Evolutionary conservation across 2,329 filamentous ascomycete species (phyloP).

Genomic region (Cytospora piceicola): DNA sequence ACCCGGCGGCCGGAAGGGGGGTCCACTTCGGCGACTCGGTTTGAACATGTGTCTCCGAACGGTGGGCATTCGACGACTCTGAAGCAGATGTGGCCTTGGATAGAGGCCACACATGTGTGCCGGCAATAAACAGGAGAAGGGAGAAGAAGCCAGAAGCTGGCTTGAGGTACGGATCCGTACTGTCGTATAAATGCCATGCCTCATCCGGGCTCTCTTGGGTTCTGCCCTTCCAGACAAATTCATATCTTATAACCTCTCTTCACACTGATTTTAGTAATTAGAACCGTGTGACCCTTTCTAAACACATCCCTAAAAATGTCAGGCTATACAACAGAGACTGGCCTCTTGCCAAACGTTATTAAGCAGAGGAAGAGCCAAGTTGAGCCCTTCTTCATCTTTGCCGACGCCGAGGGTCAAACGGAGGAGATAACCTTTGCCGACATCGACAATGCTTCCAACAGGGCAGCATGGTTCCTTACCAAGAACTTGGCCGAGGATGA

Average conservation of each 20-base stretch:
- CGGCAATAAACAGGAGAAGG: neutral
- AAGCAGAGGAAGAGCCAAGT: slow-evolving; percentile 8
- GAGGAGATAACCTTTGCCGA: slow-evolving; percentile 31
- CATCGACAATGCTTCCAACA: slow-evolving; percentile 33
- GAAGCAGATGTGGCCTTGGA: neutral
- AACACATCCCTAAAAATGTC: neutral
- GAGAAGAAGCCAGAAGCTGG: neutral
- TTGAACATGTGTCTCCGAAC: slow-evolving; percentile 4
- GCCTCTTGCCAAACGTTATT: slow-evolving; percentile 24
- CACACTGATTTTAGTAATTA: neutral
- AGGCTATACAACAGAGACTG: slow-evolving; percentile 21
- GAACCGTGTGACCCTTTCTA: neutral
- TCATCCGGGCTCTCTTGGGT: neutral
- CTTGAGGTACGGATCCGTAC: neutral
- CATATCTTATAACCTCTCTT: neutral
- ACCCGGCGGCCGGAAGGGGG: neutral
- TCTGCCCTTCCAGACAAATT: neutral
- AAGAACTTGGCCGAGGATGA: slow-evolving; percentile 25
- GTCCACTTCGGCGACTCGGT: slow-evolving; percentile 14
- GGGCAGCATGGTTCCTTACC: slow-evolving; percentile 33
- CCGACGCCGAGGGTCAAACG: slow-evolving; percentile 20
- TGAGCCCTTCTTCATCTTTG: slow-evolving; percentile 14
- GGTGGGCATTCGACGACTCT: slow-evolving; percentile 5
- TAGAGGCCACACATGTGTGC: slow-evolving; percentile 10
- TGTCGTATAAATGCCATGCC: neutral